Evolutionary conservation across 192 early-diverging fungal genomes (phyloP).

Genomic region (Mortierella antarctica): DNA sequence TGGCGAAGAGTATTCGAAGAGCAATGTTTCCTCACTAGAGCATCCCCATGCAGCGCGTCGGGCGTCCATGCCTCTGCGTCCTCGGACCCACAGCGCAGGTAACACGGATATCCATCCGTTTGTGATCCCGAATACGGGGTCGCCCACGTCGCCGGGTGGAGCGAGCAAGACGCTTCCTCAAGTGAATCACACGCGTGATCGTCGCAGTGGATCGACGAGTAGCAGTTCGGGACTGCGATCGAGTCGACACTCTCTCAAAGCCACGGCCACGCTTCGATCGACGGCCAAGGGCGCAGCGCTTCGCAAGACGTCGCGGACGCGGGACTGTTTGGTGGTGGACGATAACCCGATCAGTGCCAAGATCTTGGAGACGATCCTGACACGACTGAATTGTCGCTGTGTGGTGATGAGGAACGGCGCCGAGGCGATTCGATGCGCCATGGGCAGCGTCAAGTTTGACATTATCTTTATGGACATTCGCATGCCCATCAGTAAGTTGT

Average conservation of each 20-base stretch:
- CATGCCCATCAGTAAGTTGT: constrained; percentile 91
- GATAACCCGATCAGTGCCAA: constrained; percentile 92
- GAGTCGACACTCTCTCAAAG: constrained; percentile 48
- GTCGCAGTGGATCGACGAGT: constrained; percentile 38
- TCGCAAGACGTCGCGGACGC: constrained; percentile 33
- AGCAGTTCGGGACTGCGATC: constrained; percentile 44
- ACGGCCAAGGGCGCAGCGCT: constrained; percentile 26
- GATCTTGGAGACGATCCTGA: constrained; percentile 91
- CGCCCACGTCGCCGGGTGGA: constrained; percentile 39
- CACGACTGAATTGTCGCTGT: constrained; percentile 79
- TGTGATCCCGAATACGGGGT: constrained; percentile 22
- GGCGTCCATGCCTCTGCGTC: constrained; percentile 45
- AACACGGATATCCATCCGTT: constrained; percentile 46
- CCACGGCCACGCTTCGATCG: constrained; percentile 41
- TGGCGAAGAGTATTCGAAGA: constrained; percentile 19
- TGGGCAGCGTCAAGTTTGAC: constrained; percentile 91
- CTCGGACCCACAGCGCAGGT: constrained; percentile 38
- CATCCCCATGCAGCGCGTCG: constrained; percentile 14
- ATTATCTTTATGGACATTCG: constrained; percentile 94
- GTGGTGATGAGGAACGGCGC: constrained; percentile 90
- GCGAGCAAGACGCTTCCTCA: constrained; percentile 29
- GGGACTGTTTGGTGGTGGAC: constrained; percentile 85
- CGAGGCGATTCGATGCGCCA: constrained; percentile 88
- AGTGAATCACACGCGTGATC: constrained; percentile 36
- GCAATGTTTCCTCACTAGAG: constrained; percentile 9